A percentile compares a stretch with the other conserved stretches of the same genome.
Conservation (phyloP, 495 filamentous ascomycete species). For the Aspergillus wentii region DNA sequence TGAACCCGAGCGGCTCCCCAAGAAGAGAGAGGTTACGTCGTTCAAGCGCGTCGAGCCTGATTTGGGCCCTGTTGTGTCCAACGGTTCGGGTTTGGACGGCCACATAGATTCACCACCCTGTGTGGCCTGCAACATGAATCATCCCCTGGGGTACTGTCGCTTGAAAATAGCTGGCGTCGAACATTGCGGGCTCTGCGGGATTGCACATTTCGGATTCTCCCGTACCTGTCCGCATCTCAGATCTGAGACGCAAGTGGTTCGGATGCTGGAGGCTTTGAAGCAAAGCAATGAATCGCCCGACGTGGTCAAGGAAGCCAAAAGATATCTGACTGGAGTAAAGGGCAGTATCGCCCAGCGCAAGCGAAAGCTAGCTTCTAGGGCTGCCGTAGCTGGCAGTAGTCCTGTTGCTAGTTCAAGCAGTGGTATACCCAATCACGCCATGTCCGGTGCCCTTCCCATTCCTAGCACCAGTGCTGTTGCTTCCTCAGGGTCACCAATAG, state of each 20-base stretch:
- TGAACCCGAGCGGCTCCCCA: slow-evolving; percentile 8
- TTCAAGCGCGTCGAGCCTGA: slow-evolving; percentile 36
- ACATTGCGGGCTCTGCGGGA: slow-evolving; percentile 60
- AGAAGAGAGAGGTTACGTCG: slow-evolving; percentile 20
- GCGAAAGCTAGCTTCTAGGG: slow-evolving; percentile 17
- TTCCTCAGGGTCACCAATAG: background rate
- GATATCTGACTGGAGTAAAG: slow-evolving; percentile 53
- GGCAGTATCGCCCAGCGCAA: slow-evolving; percentile 44
- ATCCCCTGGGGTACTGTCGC: slow-evolving; percentile 54
- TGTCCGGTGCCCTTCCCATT: slow-evolving; percentile 1
- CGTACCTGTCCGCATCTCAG: slow-evolving; percentile 58
- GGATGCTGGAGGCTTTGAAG: slow-evolving; percentile 57
- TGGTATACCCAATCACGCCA: background rate
- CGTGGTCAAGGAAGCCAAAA: slow-evolving; percentile 46
- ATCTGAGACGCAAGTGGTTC: slow-evolving; percentile 49
- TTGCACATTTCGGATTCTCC: slow-evolving; percentile 55
- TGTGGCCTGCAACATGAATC: slow-evolving; percentile 46
- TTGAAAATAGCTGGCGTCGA: slow-evolving; percentile 58
- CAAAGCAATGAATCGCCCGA: slow-evolving; percentile 49
- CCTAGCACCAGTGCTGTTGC: background rate
- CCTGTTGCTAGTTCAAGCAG: no score
- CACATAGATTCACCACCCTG: slow-evolving; percentile 33
- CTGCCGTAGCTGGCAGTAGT: no score
- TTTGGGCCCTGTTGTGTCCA: no score
- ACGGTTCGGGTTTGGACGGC: slow-evolving; percentile 49